Evolutionary conservation across 768 basidiomycete genomes (phyloP).

Genomic region (Obba rivulosa): DNA sequence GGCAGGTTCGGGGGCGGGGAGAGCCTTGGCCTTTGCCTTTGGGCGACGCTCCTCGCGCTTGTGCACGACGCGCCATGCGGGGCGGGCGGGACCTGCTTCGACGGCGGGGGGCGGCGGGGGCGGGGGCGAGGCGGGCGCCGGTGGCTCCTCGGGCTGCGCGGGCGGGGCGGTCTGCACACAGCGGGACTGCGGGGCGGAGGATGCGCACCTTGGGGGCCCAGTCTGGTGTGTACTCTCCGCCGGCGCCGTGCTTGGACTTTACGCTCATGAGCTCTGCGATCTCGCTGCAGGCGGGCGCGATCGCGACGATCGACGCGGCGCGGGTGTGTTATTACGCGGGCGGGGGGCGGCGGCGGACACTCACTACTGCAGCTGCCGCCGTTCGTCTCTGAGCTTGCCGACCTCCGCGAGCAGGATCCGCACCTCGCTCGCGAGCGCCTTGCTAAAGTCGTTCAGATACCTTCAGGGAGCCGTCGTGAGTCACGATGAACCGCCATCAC

Average conservation of each 20-base stretch:
- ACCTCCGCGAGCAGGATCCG: slow-evolving; percentile 57
- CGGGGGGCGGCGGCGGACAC: slow-evolving; percentile 16
- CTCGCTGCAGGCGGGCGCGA: slow-evolving; percentile 44
- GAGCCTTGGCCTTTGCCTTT: slow-evolving; percentile 29
- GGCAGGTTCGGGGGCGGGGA: slow-evolving; percentile 27
- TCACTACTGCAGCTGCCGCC: slow-evolving; percentile 50
- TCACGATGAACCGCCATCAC: background rate
- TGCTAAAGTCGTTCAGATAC: slow-evolving; percentile 58
- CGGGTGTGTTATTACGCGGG: background rate
- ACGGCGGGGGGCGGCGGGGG: slow-evolving; percentile 37
- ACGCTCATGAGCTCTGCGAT: slow-evolving; percentile 81
- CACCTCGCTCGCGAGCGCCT: slow-evolving; percentile 57
- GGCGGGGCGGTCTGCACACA: slow-evolving; percentile 22
- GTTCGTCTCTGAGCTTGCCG: slow-evolving; percentile 55
- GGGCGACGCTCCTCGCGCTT: slow-evolving; percentile 56
- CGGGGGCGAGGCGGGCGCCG: slow-evolving; percentile 21
- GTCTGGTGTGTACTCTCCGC: slow-evolving; percentile 71
- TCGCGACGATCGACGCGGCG: background rate
- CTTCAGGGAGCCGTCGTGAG: slow-evolving; percentile 17
- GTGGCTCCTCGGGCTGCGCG: slow-evolving; percentile 27
- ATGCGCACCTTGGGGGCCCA: slow-evolving; percentile 59
- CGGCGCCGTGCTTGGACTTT: slow-evolving; percentile 77
- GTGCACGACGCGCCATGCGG: slow-evolving; percentile 71
- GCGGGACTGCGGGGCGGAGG: slow-evolving; percentile 1
- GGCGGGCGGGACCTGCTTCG: slow-evolving; percentile 49